Evolutionary conservation across 768 basidiomycete genomes (phyloP).

Genomic region (Leccinum pellstonianum): DNA sequence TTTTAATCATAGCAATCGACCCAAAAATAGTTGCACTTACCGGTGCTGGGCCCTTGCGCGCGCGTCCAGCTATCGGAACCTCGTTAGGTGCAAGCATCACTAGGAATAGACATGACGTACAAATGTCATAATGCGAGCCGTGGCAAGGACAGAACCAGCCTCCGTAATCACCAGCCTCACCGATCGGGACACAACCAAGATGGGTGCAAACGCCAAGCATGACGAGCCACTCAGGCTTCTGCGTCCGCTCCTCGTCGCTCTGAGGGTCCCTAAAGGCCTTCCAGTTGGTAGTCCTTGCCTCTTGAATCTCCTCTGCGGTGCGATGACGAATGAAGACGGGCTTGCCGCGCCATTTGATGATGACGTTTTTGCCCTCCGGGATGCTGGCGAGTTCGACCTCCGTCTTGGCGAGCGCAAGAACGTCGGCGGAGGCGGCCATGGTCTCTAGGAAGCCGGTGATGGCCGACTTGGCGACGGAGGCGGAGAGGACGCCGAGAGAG

Average conservation of each 20-base stretch:
- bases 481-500: slow-evolving; percentile 88
- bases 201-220: slow-evolving; percentile 96
- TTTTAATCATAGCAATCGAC: slow-evolving; percentile 9
- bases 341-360: slow-evolving; percentile 99
- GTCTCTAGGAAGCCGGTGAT: slow-evolving; percentile 93
- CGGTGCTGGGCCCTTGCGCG: slow-evolving; percentile 95
- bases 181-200: slow-evolving; percentile 97
- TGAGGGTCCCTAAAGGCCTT: slow-evolving; percentile 90
- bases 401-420: slow-evolving; percentile 96
- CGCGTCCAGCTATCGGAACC: slow-evolving; percentile 71
- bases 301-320: slow-evolving; percentile 86
- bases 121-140: slow-evolving; percentile 98
- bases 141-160: slow-evolving; percentile 99
- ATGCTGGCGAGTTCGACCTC: slow-evolving; percentile 89
- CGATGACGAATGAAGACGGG: slow-evolving; percentile 99
- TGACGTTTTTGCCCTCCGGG: slow-evolving; percentile 96
- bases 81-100: slow-evolving; percentile 12
- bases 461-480: slow-evolving; percentile 90
- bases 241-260: slow-evolving; percentile 80
- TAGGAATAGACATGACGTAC: slow-evolving; percentile 43
- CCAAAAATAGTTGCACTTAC: slow-evolving; percentile 43
- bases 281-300: slow-evolving; percentile 84
- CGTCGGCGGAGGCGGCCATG: slow-evolving; percentile 97
- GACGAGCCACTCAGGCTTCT: slow-evolving; percentile 96
- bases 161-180: slow-evolving; percentile 94